A percentile compares a stretch with the other conserved stretches of the same genome.
Evolutionary conservation across 2,329 filamentous ascomycete species (phyloP).

Genomic region (Macrophomina phaseolina): DNA sequence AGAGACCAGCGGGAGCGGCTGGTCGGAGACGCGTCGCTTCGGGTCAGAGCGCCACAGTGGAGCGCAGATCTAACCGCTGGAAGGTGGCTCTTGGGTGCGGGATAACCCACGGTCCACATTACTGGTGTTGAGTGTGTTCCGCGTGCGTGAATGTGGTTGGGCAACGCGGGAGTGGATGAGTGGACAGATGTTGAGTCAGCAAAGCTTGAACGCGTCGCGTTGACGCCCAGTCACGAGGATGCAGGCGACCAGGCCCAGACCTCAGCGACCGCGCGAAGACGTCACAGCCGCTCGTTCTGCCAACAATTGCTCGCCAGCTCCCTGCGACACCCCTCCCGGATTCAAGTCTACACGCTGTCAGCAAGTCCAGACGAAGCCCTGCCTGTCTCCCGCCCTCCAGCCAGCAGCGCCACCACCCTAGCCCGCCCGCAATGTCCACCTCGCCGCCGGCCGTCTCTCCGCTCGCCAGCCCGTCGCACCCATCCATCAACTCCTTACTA

Average conservation of each 20-base stretch:
- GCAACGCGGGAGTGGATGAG: background rate
- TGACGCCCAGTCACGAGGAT: slow-evolving; percentile 4
- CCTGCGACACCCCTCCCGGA: background rate
- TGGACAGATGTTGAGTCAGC: background rate
- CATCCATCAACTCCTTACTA: background rate
- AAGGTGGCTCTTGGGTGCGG: no score
- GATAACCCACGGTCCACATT: no score
- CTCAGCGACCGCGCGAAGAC: background rate
- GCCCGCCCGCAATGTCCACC: background rate
- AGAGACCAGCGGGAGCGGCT: no score
- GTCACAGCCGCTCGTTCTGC: slow-evolving; percentile 11
- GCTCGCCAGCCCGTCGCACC: background rate
- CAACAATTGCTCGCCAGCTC: slow-evolving; percentile 10
- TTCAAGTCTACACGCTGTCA: slow-evolving; percentile 4
- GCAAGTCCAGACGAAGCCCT: background rate
- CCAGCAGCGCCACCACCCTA: background rate
- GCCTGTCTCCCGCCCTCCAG: background rate
- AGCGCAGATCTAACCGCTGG: no score
- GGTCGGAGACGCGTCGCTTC: no score
- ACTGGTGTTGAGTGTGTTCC: no score
- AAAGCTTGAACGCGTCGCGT: background rate
- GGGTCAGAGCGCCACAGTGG: no score
- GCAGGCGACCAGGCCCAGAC: slow-evolving; percentile 6
- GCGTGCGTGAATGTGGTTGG: background rate
- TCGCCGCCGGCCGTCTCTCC: background rate